These are phyloP conservation scores for Sugiyamaella valdiviana DNA, from an alignment of 805 yeast species.

Conservation along the genomic window DNA sequence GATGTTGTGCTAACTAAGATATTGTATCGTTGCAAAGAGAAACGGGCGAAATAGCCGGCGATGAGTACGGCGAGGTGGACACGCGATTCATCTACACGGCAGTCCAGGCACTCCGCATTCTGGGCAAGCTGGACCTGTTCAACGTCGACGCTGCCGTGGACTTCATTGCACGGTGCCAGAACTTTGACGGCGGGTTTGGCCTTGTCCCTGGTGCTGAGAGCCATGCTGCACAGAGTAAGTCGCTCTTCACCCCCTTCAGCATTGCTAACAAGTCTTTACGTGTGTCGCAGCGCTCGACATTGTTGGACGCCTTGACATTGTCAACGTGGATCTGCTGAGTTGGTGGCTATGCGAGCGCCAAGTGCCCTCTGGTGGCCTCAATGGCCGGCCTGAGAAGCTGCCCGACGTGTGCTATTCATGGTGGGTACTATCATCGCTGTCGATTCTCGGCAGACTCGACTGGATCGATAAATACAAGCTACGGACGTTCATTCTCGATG, in stretches of 20 bases:
- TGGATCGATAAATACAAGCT: slow-evolving; percentile 72
- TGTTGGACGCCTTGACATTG: slow-evolving; percentile 46
- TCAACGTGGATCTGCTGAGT: slow-evolving; percentile 44
- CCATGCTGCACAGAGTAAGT: slow-evolving; percentile 72
- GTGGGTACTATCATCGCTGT: slow-evolving; percentile 86
- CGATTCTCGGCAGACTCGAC: slow-evolving; percentile 56
- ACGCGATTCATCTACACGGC: slow-evolving; percentile 86
- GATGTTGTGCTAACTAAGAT: slow-evolving; percentile 12
- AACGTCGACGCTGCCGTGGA: slow-evolving; percentile 47
- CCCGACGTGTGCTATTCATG: slow-evolving; percentile 98
- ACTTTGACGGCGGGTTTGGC: slow-evolving; percentile 96
- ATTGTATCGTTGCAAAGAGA: slow-evolving; percentile 42
- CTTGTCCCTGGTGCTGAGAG: slow-evolving; percentile 90
- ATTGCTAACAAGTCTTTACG: slow-evolving; percentile 46
- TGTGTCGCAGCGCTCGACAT: slow-evolving; percentile 79
- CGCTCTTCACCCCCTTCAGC: not conserved
- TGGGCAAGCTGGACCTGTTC: slow-evolving; percentile 52
- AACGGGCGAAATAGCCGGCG: slow-evolving; percentile 82
- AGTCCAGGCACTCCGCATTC: slow-evolving; percentile 60
- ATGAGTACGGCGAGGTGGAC: slow-evolving; percentile 85
- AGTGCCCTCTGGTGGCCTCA: slow-evolving; percentile 78
- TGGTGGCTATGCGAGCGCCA: slow-evolving; percentile 95
- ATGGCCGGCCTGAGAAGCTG: slow-evolving; percentile 91
- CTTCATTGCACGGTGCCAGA: slow-evolving; percentile 64
- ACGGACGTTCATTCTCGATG: slow-evolving; percentile 57